Evolutionary conservation across 169 alveolate species (phyloP).

Genomic region (Cyclospora cayetanensis): DNA sequence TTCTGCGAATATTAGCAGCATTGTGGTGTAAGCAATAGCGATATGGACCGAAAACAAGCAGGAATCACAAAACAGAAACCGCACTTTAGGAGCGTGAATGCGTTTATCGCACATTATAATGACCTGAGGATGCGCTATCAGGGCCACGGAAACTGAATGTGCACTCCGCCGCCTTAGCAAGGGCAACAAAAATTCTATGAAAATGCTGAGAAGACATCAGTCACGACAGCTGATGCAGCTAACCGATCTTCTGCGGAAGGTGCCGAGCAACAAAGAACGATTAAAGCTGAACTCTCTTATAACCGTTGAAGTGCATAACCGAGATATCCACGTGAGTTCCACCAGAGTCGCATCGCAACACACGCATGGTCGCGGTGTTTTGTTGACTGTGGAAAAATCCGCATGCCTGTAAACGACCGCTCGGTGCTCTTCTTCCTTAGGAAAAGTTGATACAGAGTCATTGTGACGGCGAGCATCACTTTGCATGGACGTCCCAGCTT

Average conservation of each 20-base stretch:
- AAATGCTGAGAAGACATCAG: slow-evolving; percentile 87
- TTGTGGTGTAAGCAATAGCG: no score
- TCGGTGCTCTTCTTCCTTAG: slow-evolving; percentile 21
- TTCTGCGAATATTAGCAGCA: no score
- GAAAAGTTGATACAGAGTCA: slow-evolving; percentile 85
- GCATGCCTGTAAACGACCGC: background rate
- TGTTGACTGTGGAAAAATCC: background rate
- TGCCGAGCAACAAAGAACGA: slow-evolving; percentile 85
- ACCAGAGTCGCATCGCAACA: background rate
- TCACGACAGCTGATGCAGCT: slow-evolving; percentile 88
- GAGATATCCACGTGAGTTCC: slow-evolving; percentile 84
- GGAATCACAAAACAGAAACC: no score
- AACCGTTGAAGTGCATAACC: slow-evolving; percentile 93
- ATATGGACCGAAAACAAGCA: no score
- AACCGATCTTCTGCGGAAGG: slow-evolving; percentile 88
- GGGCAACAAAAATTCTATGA: slow-evolving; percentile 89
- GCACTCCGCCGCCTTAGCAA: slow-evolving; percentile 88
- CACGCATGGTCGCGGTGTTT: background rate
- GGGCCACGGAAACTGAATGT: slow-evolving; percentile 83
- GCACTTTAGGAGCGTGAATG: background rate
- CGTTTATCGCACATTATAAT: background rate
- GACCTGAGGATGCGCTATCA: slow-evolving; percentile 37
- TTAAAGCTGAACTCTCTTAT: slow-evolving; percentile 91
- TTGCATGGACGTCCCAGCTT: slow-evolving; percentile 94
- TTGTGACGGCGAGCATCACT: slow-evolving; percentile 87